Evolutionary conservation across 306 rosid genomes (phyloP), one percentile per base, ranked within the genome.

Genomic region (Geum urbanum): DNA sequence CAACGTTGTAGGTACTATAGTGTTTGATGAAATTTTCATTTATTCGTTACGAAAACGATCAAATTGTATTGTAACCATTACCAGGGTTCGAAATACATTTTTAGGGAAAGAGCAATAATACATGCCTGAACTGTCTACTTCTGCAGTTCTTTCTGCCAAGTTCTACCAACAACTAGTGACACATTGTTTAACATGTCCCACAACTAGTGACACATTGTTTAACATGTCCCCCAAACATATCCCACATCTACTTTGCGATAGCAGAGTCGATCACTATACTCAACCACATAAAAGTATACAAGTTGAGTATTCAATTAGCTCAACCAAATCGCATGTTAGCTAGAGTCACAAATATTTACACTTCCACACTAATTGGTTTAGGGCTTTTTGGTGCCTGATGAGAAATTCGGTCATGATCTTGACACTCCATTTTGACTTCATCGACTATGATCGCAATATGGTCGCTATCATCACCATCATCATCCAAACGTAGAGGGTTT

Each of bases 361-460:
- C 58, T 46, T 43, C 51, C 61, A 43, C 80, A 27, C 58, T 27
- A 27, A 27, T 66, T 41, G 77, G 59, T 55, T 76, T 76, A 71
- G 62, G 68, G 1, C 45, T 52, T 63, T 78, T 72, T 71, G 52
- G 67, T 8, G 66, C 40, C 59, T 27, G 63, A 13, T 63, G 63
- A 74, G 69, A 18, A 14, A 56, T 70, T 56, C 22, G 22, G 9
- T 72, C 64, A 62, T 72, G 76, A n/a, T 76, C 83, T 1, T 67
- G 66, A 0, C 85, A 78, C 13, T 74, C 73, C 24, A 39, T 50
- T 16, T 56, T 45, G 18, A 20, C 70, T 24, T 69, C 91, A n/a
- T 37, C 71, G 39, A 90, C 75, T 10, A 54, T 84, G 49, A 90
- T 85, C 74, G 66, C 76, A 69, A 86, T 83, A 55, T 83, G 92